These are phyloP conservation scores for Moelleriella libera DNA, from an alignment of 2,329 filamentous ascomycete genomes.

Conservation along the genomic window DNA sequence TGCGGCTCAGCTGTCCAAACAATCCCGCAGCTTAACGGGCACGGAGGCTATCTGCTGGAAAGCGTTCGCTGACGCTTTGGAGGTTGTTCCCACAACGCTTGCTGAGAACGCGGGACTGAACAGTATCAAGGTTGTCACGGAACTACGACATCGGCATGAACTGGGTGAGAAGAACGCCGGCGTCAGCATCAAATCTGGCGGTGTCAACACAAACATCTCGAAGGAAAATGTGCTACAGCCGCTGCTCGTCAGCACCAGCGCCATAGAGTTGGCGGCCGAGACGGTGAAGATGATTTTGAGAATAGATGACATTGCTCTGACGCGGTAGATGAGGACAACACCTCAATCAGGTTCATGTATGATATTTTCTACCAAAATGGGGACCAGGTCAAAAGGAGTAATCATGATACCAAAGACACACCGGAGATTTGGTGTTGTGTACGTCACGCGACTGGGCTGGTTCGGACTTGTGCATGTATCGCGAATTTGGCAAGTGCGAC, in stretches of 20 bases:
- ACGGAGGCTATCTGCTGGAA: conserved; percentile 99
- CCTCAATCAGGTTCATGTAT: conserved; percentile 18
- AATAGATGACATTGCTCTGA: conserved; percentile 53
- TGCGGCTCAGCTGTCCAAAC: conserved; percentile 69
- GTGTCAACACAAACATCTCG: conserved; percentile 91
- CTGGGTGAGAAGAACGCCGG: conserved; percentile 92
- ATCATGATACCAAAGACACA: conserved; percentile 3
- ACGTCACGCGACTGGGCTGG: neutral
- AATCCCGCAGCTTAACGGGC: conserved; percentile 69
- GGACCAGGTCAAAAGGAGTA: conserved; percentile 8
- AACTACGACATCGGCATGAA: conserved; percentile 85
- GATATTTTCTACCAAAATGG: conserved; percentile 15
- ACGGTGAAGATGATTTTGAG: conserved; percentile 88
- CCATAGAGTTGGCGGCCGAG: conserved; percentile 92
- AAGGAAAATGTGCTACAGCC: conserved; percentile 97
- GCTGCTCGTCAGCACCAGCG: conserved; percentile 89
- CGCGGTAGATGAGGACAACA: conserved; percentile 29
- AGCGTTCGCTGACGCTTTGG: conserved; percentile 93
- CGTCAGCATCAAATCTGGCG: conserved; percentile 94
- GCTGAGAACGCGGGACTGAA: conserved; percentile 97
- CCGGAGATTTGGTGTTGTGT: too few relatives aligned
- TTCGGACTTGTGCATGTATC: neutral
- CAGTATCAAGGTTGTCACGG: conserved; percentile 97
- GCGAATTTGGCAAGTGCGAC: neutral
- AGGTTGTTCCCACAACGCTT: conserved; percentile 90